phyloP scores from a whole-genome alignment of 2,329 filamentous ascomycete genomes.

The Raffaelea ambrosiae region DNA sequence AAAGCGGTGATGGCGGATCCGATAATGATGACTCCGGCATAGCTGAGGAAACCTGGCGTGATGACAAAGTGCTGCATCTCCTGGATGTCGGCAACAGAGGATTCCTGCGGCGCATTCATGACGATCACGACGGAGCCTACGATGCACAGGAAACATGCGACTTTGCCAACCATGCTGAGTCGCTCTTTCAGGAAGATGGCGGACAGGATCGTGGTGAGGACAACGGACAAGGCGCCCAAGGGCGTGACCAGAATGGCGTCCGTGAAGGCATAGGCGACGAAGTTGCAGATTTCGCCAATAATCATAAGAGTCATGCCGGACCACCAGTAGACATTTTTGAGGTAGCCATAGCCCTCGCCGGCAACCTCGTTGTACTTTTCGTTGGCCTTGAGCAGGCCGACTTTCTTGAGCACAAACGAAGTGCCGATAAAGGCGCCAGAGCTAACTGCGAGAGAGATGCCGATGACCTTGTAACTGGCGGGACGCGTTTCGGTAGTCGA shows the following conservation, averaged over 20 bases:
- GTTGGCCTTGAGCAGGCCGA: constrained; percentile 83
- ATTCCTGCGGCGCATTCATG: constrained; percentile 81
- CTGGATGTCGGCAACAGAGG: constrained; percentile 78
- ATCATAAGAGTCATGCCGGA: constrained; percentile 95
- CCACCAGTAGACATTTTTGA: constrained; percentile 97
- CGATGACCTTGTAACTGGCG: constrained; percentile 69
- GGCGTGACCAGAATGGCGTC: constrained; percentile 94
- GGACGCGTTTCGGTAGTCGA: constrained; percentile 25
- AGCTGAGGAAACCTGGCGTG: constrained; percentile 75
- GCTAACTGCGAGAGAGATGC: constrained; percentile 74
- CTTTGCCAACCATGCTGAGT: constrained; percentile 89
- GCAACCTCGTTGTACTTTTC: constrained; percentile 94
- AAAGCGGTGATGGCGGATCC: constrained; percentile 64
- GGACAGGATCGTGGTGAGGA: constrained; percentile 83
- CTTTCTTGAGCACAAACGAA: constrained; percentile 94
- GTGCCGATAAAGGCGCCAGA: constrained; percentile 90
- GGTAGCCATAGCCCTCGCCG: constrained; percentile 92
- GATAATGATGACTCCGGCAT: constrained; percentile 73
- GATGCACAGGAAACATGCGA: constrained; percentile 92
- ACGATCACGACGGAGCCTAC: constrained; percentile 89
- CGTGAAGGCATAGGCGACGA: constrained; percentile 93
- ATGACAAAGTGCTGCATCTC: constrained; percentile 87
- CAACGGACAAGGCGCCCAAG: constrained; percentile 82
- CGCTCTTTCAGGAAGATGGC: constrained; percentile 95
- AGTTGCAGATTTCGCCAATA: constrained; percentile 91